Base-by-base conservation (phyloP, 2,329 filamentous ascomycete species). In the Colletotrichum simmondsii region DNA sequence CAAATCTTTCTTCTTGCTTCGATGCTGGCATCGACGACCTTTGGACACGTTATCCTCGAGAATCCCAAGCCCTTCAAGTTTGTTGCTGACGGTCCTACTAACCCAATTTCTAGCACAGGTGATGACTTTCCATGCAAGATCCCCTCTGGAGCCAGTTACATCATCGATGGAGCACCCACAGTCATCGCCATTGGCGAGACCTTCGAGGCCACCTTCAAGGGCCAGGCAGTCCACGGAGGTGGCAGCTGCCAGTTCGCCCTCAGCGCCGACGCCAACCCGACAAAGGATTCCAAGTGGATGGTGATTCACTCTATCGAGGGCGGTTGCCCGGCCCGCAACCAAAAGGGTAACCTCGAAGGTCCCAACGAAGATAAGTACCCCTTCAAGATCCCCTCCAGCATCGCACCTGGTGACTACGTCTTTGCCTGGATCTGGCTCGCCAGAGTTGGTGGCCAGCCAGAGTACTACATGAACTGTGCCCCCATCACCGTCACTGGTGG, bases 381-480 rank as follows among this genome's bases (percentile, higher is more conserved):
- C n/a, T 72, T 72, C 54, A 14, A 22, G 4, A 49, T 72, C 7
- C 70, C 70, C 5, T n/a, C 58, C 19, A 62, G 60, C n/a, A 72
- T 72, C 22, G 14, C 60, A 24, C 70, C 70, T 7, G 70, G 70
- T 1, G 70, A 72, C 30, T 72, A 72, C 22, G 60, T 67, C 12
- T 72, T 72, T n/a, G 70, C 70, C 32, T 72, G 70, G 70, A 70
- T 52, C n/a, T 72, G 70, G 70, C 66, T 65, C 24, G 66, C 70
- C 14, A 57, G 70, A 0, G 46, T 72, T 7, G 70, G 66, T 1
- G 66, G 66, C 0, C 65, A 70, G 35, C 70, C 70, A 0, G 66
- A 72, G 60, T 72, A 72, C 14, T 72, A 72, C 56, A 72, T 72
- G 70, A 72, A 72, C 14, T 72, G 70, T 56, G 70, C 70, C 16